Evolutionary conservation across 2,329 filamentous ascomycete genomes (phyloP).

Genomic region (Rhynchosporium secalis): DNA sequence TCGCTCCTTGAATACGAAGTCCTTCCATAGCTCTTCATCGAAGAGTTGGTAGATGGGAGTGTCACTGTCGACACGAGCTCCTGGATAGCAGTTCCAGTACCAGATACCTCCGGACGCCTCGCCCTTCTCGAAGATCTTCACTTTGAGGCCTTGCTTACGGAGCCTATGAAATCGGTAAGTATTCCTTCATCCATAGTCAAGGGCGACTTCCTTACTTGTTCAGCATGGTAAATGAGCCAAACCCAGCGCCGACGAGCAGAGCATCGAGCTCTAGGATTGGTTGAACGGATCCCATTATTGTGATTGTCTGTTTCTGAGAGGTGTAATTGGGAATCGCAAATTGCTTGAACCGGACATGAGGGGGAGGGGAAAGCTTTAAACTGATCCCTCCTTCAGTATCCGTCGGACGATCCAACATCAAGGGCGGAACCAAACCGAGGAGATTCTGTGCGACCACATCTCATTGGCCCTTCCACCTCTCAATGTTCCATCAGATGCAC

Average conservation of each 20-base stretch:
- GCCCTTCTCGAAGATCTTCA: constrained; percentile 15
- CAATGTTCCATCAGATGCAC: neutral
- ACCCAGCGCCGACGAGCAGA: constrained; percentile 14
- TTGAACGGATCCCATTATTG: constrained; percentile 17
- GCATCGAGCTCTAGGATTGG: constrained; percentile 10
- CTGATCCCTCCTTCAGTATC: neutral
- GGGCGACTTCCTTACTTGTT: constrained; percentile 10
- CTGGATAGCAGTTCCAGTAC: constrained; percentile 46
- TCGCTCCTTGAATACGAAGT: constrained; percentile 57
- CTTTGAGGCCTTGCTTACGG: constrained; percentile 16
- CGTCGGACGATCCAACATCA: neutral
- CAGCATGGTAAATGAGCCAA: constrained; percentile 15
- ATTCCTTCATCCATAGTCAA: neutral
- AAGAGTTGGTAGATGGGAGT: constrained; percentile 47
- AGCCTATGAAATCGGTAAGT: neutral
- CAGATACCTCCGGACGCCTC: constrained; percentile 20
- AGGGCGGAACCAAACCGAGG: constrained; percentile 8
- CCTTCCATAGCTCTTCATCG: constrained; percentile 45
- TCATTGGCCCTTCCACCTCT: neutral
- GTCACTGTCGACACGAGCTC: constrained; percentile 51
- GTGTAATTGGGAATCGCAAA: neutral
- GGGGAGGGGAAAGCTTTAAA: constrained; percentile 2
- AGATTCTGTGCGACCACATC: neutral
- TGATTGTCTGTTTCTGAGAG: neutral
- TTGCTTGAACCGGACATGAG: neutral